A percentile compares a stretch with the other conserved stretches of the same genome.
Conservation (phyloP, 306 rosid genomes). For the Malus fusca region DNA sequence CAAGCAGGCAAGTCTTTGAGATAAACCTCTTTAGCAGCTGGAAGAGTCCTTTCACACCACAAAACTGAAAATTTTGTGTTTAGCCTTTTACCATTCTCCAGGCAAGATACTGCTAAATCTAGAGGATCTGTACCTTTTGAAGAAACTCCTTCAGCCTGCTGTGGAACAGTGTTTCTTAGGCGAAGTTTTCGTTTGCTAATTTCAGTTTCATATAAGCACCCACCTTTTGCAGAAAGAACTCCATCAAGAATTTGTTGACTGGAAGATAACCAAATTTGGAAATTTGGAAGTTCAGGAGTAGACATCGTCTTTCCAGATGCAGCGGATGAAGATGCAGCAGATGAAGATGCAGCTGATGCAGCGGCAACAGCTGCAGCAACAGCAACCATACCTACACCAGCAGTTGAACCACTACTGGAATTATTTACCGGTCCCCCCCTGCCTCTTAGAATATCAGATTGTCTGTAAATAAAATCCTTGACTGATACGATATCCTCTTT, state of each 20-base stretch:
- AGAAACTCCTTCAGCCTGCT: conserved; percentile 39
- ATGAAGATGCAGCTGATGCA: conserved; percentile 43
- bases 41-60: conserved; percentile 80
- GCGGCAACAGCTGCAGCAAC: conserved; percentile 89
- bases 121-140: conserved; percentile 50
- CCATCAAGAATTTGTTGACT: conserved; percentile 57
- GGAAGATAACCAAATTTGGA: conserved; percentile 78
- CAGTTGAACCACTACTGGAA: conserved; percentile 61
- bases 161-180: conserved; percentile 34
- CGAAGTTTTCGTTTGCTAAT: conserved; percentile 59
- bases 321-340: conserved; percentile 63
- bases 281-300: conserved; percentile 75
- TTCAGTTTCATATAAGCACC: conserved; percentile 69
- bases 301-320: conserved; percentile 60
- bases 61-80: conserved; percentile 62
- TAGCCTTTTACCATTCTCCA: conserved; percentile 67
- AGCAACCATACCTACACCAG: conserved; percentile 89
- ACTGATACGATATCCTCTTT: conserved; percentile 68
- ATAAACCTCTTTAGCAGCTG: conserved; percentile 77
- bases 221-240: conserved; percentile 73
- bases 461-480: conserved; percentile 82
- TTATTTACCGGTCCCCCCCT: conserved; percentile 52
- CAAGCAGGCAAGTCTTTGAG: conserved; percentile 72
- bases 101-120: conserved; percentile 74
- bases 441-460: conserved; percentile 79